Evolutionary conservation across 2,329 filamentous ascomycete species (phyloP).

Genomic region (Ilyonectria mors-panacis): DNA sequence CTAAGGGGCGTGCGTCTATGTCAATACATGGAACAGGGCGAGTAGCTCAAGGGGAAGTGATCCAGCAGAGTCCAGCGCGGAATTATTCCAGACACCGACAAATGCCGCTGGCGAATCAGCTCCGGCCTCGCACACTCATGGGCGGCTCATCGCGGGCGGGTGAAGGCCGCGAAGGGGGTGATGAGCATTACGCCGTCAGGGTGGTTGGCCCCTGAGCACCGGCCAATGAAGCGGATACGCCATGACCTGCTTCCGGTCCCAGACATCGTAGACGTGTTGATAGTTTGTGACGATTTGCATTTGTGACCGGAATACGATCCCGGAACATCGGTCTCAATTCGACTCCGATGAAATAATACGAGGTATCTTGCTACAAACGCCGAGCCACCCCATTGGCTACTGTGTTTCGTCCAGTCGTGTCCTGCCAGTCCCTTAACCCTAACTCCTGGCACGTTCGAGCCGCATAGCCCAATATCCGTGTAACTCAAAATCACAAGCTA

Average conservation of each 20-base stretch:
- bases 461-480: constrained; percentile 6
- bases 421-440: constrained; percentile 20
- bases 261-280: neutral
- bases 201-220: constrained; percentile 24
- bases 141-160: constrained; percentile 13
- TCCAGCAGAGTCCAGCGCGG: neutral
- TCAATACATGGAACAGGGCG: neutral
- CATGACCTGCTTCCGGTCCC: constrained; percentile 4
- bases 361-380: constrained; percentile 41
- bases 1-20: constrained; percentile 13
- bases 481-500: constrained; percentile 25
- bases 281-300: constrained; percentile 5
- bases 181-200: constrained; percentile 7
- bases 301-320: constrained; percentile 12
- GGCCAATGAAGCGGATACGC: constrained; percentile 20
- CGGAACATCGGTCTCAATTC: constrained; percentile 21
- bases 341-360: constrained; percentile 22
- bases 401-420: constrained; percentile 28
- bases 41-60: neutral
- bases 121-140: constrained; percentile 38
- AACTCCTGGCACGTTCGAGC: constrained; percentile 7
- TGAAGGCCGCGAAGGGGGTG: constrained; percentile 16
- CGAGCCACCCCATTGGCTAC: constrained; percentile 26
- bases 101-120: constrained; percentile 40
- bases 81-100: constrained; percentile 9